phyloP scores from a whole-genome alignment of 257 asterid genomes.

The Solanum rostratum region DNA sequence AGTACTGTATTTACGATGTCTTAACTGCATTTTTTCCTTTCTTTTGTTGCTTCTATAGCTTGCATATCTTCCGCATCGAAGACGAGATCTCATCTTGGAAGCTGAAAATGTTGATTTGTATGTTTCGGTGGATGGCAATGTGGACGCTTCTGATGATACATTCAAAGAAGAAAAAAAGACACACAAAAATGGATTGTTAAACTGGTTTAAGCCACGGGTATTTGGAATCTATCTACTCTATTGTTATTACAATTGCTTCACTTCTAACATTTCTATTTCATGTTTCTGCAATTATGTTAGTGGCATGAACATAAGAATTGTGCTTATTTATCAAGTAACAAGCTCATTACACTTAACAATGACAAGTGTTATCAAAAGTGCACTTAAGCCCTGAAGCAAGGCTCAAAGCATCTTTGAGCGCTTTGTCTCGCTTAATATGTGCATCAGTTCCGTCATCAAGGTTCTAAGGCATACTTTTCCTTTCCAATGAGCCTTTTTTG shows the following conservation, averaged over 20 bases:
- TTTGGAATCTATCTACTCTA: constrained; percentile 16
- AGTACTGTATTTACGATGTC: neutral
- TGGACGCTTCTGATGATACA: constrained; percentile 50
- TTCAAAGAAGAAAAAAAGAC: constrained; percentile 68
- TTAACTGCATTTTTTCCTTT: neutral
- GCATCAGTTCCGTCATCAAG: too few species aligned
- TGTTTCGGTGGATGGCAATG: constrained; percentile 60
- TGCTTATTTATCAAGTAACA: neutral
- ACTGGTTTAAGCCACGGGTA: constrained; percentile 92
- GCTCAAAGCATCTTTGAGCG: too few species aligned
- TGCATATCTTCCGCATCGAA: constrained; percentile 98
- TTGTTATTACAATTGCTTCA: neutral
- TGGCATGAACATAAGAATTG: neutral
- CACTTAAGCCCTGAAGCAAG: too few species aligned
- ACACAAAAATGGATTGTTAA: constrained; percentile 79
- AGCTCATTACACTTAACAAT: neutral
- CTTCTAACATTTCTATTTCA: neutral
- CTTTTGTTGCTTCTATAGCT: constrained; percentile 39
- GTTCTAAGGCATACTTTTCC: too few species aligned
- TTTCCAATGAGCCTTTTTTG: too few species aligned
- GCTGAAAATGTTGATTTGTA: constrained; percentile 61
- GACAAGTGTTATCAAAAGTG: too few species aligned
- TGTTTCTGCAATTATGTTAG: neutral
- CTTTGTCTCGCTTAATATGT: too few species aligned
- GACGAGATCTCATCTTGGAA: constrained; percentile 79